Base-by-base conservation (phyloP, 805 yeast species). In the Yarrowia osloensis region DNA sequence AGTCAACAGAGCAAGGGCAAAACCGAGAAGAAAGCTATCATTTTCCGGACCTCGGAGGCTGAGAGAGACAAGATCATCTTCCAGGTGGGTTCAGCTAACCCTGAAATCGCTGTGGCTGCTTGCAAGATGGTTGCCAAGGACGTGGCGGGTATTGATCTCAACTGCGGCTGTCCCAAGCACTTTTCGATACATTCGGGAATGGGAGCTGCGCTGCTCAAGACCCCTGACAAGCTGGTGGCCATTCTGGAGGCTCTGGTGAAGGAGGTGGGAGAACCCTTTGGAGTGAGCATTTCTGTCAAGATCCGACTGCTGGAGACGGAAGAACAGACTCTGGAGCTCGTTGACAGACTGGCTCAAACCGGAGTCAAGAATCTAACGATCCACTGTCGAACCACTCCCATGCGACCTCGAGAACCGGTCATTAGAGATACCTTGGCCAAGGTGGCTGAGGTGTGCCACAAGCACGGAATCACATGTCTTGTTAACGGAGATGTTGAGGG, bases 91-190 rank as follows among this genome's bases (percentile, higher is more conserved):
- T 88, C 97, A 0, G 83, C 97, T 0, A 83, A 86, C 69, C 87
- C 98, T 0, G 88, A 86, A 0, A 77, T 92, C 22, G 99, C 99
- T 0, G 97, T 92, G 0, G 80, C 88, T 69, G 99, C 98, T 0
- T 98, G 97, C 0, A 78, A 83, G 65, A 81, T 88, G 49, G 90
- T 95, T 3, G 91, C 93, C 9, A 74, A 81, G 1, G 98, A 95
- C 76, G 98, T 95, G 2, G 92, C 86, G 70, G 98, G 96, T 9
- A 89, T 95, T 5, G 99, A 95, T 75, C 82, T 95, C 68, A 95
- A 95, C 76, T 91, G 97, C 31, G 99, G 99, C 5, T 95, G 99
- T 78, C 99, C 99, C 3, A 95, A 94, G 75, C 98, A 92, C 71
- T 95, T 95, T 73, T 89, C 96, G 0, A 83, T 92, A 2, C 99